Evolutionary conservation across 139 green algal genomes (phyloP).

Genomic region (Chlorella sp.): DNA sequence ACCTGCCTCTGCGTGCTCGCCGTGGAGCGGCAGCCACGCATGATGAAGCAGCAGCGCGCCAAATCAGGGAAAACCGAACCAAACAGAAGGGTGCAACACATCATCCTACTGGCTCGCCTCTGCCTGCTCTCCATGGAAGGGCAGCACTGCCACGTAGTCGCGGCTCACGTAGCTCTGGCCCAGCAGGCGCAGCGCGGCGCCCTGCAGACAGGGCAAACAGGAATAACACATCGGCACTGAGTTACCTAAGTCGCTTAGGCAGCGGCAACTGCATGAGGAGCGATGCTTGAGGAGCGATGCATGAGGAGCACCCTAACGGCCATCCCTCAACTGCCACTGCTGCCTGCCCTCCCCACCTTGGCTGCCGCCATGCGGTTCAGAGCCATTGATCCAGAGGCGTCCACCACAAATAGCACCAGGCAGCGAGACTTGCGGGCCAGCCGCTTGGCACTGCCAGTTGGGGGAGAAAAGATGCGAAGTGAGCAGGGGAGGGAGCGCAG

Average conservation of each 20-base stretch:
- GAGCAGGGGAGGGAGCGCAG: no score
- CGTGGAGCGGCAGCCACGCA: constrained; percentile 98
- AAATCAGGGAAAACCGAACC: no score
- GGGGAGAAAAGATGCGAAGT: no score
- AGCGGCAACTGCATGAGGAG: no score
- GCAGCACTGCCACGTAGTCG: constrained; percentile 97
- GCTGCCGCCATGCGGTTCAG: constrained; percentile 98
- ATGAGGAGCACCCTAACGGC: no score
- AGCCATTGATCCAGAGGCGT: constrained; percentile 95
- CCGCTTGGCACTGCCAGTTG: constrained; percentile 89
- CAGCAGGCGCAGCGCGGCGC: constrained; percentile 95
- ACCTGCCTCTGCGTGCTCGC: constrained; percentile 85
- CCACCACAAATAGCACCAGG: constrained; percentile 92
- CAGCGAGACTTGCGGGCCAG: constrained; percentile 96
- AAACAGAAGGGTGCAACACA: no score
- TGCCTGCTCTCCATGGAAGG: constrained; percentile 97
- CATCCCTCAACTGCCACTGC: no score
- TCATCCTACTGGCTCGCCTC: no score
- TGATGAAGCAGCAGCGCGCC: no score
- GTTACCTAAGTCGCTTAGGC: no score
- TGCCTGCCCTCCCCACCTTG: constrained; percentile 66
- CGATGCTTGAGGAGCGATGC: no score
- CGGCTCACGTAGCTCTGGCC: constrained; percentile 92
- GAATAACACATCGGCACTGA: no score
- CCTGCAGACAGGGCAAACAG: constrained; percentile 52